Conservation (phyloP, 2,329 filamentous ascomycete genomes). For the Pyrenophora tritici-repentis region DNA sequence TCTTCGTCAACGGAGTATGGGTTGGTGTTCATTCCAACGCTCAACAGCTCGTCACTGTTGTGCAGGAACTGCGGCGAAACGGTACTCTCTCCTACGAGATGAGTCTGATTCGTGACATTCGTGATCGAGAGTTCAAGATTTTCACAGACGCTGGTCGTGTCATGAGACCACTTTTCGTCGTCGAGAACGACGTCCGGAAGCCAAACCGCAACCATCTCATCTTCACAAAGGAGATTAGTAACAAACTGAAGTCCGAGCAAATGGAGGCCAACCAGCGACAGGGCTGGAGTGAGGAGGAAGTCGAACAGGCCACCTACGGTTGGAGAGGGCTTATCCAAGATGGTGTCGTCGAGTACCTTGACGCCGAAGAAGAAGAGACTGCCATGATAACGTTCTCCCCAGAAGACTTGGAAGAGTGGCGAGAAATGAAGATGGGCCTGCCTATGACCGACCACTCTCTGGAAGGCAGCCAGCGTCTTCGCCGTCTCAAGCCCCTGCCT, state of each 20-base stretch:
- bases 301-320: conserved; percentile 69
- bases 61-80: conserved; percentile 76
- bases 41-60: conserved; percentile 78
- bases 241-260: conserved; percentile 73
- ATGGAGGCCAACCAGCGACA: conserved; percentile 63
- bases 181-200: conserved; percentile 81
- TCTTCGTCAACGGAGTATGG: conserved; percentile 98
- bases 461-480: conserved; percentile 76
- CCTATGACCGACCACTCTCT: conserved; percentile 47
- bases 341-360: conserved; percentile 92
- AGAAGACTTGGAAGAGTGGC: conserved; percentile 77
- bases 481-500: conserved; percentile 83
- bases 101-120: conserved; percentile 92
- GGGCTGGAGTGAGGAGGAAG: conserved; percentile 63
- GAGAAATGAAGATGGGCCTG: conserved; percentile 51
- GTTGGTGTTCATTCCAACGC: conserved; percentile 93
- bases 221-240: conserved; percentile 79
- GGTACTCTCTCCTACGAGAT: conserved; percentile 89
- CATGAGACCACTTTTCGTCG: conserved; percentile 89
- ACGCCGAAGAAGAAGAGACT: conserved; percentile 97
- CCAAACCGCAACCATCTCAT: conserved; percentile 76
- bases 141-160: conserved; percentile 97
- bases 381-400: conserved; percentile 99
- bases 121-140: conserved; percentile 97
- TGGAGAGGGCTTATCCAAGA: conserved; percentile 85